Percentiles rank a stretch among this genome's conserved stretches.
These are phyloP conservation scores for Venturia asperata DNA, from an alignment of 2,329 filamentous ascomycete genomes.

Conservation along the genomic window DNA sequence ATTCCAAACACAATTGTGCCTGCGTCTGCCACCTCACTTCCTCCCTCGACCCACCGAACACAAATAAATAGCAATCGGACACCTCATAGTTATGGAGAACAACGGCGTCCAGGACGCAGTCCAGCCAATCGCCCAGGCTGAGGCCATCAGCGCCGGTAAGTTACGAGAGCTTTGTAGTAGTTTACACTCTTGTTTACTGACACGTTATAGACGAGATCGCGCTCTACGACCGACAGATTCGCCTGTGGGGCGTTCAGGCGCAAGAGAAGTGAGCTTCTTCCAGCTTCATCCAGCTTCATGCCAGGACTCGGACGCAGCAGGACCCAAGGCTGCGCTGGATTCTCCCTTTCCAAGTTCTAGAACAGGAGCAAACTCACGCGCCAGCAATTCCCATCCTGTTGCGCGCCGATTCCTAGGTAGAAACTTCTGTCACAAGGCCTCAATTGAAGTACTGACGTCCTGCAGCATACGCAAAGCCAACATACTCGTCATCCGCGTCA, in stretches of 20 bases:
- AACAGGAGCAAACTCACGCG: not conserved
- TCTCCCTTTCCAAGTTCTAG: not conserved
- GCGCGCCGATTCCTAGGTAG: conserved; percentile 10
- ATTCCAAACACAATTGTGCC: not conserved
- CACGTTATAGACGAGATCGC: conserved; percentile 73
- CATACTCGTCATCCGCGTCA: conserved; percentile 81
- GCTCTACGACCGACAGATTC: conserved; percentile 93
- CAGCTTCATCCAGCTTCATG: conserved; percentile 20
- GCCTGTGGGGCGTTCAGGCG: conserved; percentile 92
- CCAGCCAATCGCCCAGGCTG: conserved; percentile 33
- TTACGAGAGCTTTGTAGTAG: not conserved
- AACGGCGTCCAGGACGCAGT: conserved; percentile 27
- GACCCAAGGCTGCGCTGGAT: conserved; percentile 11
- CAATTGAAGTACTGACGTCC: not conserved
- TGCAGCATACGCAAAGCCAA: conserved; percentile 75
- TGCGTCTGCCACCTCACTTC: not conserved
- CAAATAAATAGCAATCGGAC: too few relatives aligned
- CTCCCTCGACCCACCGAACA: not conserved
- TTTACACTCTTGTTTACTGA: not conserved
- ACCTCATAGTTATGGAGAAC: not conserved
- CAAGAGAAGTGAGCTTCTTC: conserved; percentile 58
- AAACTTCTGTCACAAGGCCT: not conserved
- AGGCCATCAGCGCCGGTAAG: conserved; percentile 37
- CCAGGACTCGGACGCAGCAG: conserved; percentile 10
- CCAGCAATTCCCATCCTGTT: not conserved